Percentiles rank a stretch among this genome's conserved stretches.
These are phyloP conservation scores for Eucalyptus marginata DNA, from an alignment of 345 rosid species.

Conservation along the genomic window DNA sequence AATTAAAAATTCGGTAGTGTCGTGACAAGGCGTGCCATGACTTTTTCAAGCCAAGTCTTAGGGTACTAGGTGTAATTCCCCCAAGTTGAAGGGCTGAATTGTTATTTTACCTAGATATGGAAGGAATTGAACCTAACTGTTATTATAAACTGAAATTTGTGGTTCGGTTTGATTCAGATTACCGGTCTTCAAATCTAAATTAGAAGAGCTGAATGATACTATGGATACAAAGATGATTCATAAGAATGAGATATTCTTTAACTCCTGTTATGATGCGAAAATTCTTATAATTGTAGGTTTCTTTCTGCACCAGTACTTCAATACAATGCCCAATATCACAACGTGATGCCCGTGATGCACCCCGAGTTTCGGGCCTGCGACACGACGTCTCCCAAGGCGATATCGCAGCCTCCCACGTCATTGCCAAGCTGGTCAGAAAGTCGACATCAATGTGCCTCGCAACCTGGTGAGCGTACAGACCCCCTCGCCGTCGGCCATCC, in stretches of 20 bases:
- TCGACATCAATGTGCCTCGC: constrained; percentile 65
- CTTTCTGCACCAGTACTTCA: constrained; percentile 35
- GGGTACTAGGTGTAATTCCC: neutral
- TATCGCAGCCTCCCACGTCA: constrained; percentile 84
- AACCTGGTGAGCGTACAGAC: constrained; percentile 13
- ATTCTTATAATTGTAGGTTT: neutral
- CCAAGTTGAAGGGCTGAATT: neutral
- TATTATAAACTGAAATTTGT: neutral
- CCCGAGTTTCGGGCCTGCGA: constrained; percentile 68
- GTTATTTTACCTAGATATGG: neutral
- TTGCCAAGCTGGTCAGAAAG: constrained; percentile 78
- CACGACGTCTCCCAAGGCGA: constrained; percentile 62
- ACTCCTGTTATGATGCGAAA: neutral
- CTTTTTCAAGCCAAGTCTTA: neutral
- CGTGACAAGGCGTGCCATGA: neutral
- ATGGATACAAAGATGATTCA: neutral
- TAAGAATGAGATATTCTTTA: neutral
- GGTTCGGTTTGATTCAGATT: neutral
- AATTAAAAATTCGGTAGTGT: neutral
- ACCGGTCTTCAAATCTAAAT: neutral
- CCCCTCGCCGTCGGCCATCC: constrained; percentile 4
- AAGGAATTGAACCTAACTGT: neutral
- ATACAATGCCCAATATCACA: constrained; percentile 79
- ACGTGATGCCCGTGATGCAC: constrained; percentile 79
- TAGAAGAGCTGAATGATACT: neutral